Conservation (phyloP, 2,329 filamentous ascomycete species). For the Hawksworthiomyces lignivorus region DNA sequence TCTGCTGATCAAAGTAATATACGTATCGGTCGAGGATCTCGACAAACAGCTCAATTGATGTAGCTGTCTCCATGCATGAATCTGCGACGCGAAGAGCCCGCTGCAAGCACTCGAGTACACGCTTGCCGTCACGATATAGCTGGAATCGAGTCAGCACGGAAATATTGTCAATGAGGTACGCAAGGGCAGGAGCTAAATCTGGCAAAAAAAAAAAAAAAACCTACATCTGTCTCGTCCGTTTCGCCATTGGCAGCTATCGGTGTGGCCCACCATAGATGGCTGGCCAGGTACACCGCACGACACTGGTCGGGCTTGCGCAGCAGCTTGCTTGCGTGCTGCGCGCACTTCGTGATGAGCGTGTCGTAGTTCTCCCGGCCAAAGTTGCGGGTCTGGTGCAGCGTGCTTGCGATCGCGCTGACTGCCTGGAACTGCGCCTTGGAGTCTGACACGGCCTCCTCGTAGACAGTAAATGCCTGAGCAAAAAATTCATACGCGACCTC, state of each 20-base stretch:
- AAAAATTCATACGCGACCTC: conserved; percentile 98
- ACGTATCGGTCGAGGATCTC: conserved; percentile 98
- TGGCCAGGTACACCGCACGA: conserved; percentile 89
- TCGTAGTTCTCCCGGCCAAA: conserved; percentile 98
- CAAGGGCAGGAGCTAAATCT: too few relatives aligned
- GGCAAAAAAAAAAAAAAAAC: conserved; percentile 24
- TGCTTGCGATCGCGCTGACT: conserved; percentile 86
- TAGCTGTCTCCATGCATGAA: conserved; percentile 97
- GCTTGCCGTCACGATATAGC: conserved; percentile 96
- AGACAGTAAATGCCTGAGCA: conserved; percentile 94
- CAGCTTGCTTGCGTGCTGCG: conserved; percentile 91
- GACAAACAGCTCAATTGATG: conserved; percentile 95
- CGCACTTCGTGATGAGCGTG: conserved; percentile 95
- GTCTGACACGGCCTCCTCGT: conserved; percentile 93
- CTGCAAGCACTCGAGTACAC: conserved; percentile 92
- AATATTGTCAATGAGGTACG: conserved; percentile 1
- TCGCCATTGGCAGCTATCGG: conserved; percentile 71
- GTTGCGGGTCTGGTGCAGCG: conserved; percentile 77
- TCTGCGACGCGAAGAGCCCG: conserved; percentile 92
- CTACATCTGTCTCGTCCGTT: conserved; percentile 70
- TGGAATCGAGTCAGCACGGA: conserved; percentile 28
- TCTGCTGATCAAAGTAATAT: conserved; percentile 99
- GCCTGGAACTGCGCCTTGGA: conserved; percentile 97
- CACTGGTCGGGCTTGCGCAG: conserved; percentile 98
- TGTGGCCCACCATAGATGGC: conserved; percentile 96